These are phyloP conservation scores for Nidularia pulvinata DNA, from an alignment of 768 basidiomycete species.

Conservation along the genomic window DNA sequence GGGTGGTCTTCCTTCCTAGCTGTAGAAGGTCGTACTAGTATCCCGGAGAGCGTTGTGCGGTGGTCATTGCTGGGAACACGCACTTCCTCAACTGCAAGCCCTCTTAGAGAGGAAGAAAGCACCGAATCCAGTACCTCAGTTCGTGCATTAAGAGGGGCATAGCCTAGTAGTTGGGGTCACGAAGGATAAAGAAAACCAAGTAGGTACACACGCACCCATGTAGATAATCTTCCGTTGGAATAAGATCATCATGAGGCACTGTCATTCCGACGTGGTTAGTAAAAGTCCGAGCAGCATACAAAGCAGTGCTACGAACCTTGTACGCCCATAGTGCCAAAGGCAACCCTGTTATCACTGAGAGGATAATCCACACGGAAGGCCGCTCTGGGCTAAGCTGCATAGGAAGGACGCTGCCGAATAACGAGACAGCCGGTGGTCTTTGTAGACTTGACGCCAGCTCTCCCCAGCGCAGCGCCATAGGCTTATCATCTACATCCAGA, in stretches of 20 bases:
- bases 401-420: too few species aligned
- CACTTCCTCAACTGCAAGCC: slow-evolving; percentile 13
- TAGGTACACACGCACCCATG: slow-evolving; percentile 26
- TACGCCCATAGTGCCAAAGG: slow-evolving; percentile 38
- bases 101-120: slow-evolving; percentile 4
- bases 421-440: too few species aligned
- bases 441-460: too few species aligned
- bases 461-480: too few species aligned
- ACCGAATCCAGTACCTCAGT: slow-evolving; percentile 25
- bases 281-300: neutral
- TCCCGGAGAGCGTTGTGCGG: slow-evolving; percentile 7
- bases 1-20: slow-evolving; percentile 2
- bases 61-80: slow-evolving; percentile 3
- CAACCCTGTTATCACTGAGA: slow-evolving; percentile 29
- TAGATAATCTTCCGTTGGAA: slow-evolving; percentile 53
- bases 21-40: slow-evolving; percentile 7
- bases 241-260: slow-evolving; percentile 46
- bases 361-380: slow-evolving; percentile 24
- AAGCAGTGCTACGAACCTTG: slow-evolving; percentile 23
- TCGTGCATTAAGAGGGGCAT: slow-evolving; percentile 37
- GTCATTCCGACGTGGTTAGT: neutral
- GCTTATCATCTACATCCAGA: too few species aligned
- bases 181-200: neutral
- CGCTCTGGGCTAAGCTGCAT: too few species aligned
- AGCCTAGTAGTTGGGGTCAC: slow-evolving; percentile 13